Evolutionary conservation across 2,329 filamentous ascomycete species (phyloP).

Genomic region (Diplodia intermedia): DNA sequence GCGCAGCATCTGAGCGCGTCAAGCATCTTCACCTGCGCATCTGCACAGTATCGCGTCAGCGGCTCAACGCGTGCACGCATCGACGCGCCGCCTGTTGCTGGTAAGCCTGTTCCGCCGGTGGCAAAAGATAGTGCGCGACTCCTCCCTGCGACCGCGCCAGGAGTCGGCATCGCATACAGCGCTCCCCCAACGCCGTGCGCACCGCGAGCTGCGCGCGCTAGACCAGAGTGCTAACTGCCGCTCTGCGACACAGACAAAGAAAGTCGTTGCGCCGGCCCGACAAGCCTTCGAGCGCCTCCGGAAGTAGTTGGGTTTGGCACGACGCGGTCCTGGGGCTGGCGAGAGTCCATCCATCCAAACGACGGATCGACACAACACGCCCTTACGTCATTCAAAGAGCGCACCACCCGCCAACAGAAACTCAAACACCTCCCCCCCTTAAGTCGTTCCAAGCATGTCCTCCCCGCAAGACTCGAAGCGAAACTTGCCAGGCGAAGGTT

Average conservation of each 20-base stretch:
- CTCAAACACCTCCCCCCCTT: constrained; percentile 43
- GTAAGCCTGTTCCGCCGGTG: constrained; percentile 29
- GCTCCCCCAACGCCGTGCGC: constrained; percentile 7
- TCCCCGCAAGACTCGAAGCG: constrained; percentile 48
- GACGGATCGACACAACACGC: constrained; percentile 38
- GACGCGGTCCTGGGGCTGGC: constrained; percentile 37
- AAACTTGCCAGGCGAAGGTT: constrained; percentile 47
- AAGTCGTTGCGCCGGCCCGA: not conserved
- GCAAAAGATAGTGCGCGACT: constrained; percentile 31
- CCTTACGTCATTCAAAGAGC: constrained; percentile 47
- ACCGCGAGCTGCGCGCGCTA: constrained; percentile 8
- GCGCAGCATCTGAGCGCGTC: constrained; percentile 24
- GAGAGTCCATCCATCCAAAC: constrained; percentile 29
- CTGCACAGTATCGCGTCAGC: constrained; percentile 15
- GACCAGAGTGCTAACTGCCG: constrained; percentile 21
- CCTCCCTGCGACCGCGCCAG: constrained; percentile 32
- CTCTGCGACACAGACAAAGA: constrained; percentile 32
- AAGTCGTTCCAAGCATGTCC: constrained; percentile 46
- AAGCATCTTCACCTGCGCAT: not conserved
- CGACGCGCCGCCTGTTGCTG: constrained; percentile 27
- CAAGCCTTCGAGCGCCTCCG: constrained; percentile 14
- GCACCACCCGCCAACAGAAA: constrained; percentile 45
- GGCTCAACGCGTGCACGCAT: constrained; percentile 22
- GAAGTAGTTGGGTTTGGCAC: constrained; percentile 37
- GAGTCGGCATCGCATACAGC: constrained; percentile 21